These are phyloP conservation scores for Lachnellula hyalina DNA, from an alignment of 2,329 filamentous ascomycete genomes.

Conservation along the genomic window DNA sequence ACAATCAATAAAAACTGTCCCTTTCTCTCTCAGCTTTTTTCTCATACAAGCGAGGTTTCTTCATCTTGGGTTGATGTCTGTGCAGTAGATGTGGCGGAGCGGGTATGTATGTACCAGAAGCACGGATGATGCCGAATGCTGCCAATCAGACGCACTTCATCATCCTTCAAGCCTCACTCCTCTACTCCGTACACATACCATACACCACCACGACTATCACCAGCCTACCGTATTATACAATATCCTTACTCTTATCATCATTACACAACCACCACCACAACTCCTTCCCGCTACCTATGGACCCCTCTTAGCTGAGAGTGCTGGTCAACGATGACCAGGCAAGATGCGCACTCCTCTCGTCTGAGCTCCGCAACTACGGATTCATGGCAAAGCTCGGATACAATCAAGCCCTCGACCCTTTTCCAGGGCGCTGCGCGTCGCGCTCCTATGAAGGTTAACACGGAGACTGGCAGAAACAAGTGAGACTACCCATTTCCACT, in stretches of 20 bases:
- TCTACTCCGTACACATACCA: not conserved
- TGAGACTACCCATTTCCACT: slow-evolving; percentile 19
- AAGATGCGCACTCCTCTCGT: slow-evolving; percentile 52
- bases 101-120: not conserved
- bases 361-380: slow-evolving; percentile 60
- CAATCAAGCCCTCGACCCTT: slow-evolving; percentile 42
- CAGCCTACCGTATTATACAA: not conserved
- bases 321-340: slow-evolving; percentile 55
- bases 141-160: not conserved
- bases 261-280: not conserved
- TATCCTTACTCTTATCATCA: not conserved
- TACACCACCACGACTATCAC: not conserved
- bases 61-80: slow-evolving; percentile 13
- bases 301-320: slow-evolving; percentile 21
- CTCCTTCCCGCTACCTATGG: slow-evolving; percentile 18
- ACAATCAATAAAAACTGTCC: not conserved
- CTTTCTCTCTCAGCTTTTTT: not conserved
- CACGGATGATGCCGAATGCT: not conserved
- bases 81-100: not conserved
- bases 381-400: slow-evolving; percentile 62
- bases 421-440: slow-evolving; percentile 27
- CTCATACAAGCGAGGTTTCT: slow-evolving; percentile 7
- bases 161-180: not conserved
- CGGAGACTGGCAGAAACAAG: slow-evolving; percentile 40
- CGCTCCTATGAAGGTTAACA: slow-evolving; percentile 48